phyloP scores from a whole-genome alignment of 1,284 basidiomycete species.

The Ceratobasidium sp. region DNA sequence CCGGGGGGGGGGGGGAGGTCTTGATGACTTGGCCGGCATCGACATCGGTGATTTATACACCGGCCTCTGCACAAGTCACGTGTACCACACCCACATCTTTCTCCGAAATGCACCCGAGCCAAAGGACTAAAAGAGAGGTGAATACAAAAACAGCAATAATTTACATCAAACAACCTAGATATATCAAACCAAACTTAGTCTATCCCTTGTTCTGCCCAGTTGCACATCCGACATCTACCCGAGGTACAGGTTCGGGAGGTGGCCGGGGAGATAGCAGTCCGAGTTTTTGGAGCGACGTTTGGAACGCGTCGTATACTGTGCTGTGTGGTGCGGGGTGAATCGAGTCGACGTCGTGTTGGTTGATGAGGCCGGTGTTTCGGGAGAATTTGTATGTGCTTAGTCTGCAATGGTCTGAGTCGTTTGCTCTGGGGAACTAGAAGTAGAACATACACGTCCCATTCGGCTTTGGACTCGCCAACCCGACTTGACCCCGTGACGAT shows the following conservation, averaged over 20 bases:
- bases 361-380: conserved; percentile 71
- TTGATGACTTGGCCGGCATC: no score
- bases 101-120: conserved; percentile 24
- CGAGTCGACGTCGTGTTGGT: conserved; percentile 73
- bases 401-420: conserved; percentile 56
- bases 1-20: no score
- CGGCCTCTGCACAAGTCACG: not conserved
- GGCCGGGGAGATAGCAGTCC: conserved; percentile 20
- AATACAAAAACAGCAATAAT: conserved; percentile 43
- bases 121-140: conserved; percentile 20
- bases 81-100: not conserved
- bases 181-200: not conserved
- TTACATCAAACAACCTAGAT: conserved; percentile 10
- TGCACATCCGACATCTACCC: conserved; percentile 13
- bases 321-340: conserved; percentile 80
- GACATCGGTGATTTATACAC: not conserved
- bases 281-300: conserved; percentile 45
- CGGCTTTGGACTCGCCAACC: conserved; percentile 68
- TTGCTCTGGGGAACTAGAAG: not conserved
- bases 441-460: conserved; percentile 77
- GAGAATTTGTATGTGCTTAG: conserved; percentile 82
- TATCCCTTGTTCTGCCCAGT: conserved; percentile 1
- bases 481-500: conserved; percentile 69
- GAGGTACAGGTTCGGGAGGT: conserved; percentile 12
- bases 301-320: conserved; percentile 73